phyloP scores from a whole-genome alignment of 495 filamentous ascomycete species.

The Neurospora sp. region DNA sequence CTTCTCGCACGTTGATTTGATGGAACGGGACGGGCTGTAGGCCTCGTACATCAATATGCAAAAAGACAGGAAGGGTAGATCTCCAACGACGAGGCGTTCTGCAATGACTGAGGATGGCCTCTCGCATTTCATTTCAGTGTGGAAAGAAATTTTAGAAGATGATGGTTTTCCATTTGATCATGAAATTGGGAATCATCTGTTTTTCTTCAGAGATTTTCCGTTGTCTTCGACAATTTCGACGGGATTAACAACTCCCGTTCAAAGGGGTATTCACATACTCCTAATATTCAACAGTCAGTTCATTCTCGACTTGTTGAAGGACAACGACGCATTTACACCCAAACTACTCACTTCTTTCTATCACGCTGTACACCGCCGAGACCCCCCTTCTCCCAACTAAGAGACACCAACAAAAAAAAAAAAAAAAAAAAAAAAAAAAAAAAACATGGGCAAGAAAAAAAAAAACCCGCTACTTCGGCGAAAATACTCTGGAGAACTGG shows the following conservation, averaged over 20 bases:
- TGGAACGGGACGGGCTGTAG: background rate
- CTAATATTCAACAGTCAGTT: background rate
- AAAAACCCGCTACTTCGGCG: slow-evolving; percentile 18
- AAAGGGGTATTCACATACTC: background rate
- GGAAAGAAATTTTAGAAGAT: background rate
- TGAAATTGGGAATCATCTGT: too few relatives aligned
- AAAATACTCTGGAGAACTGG: slow-evolving; percentile 21
- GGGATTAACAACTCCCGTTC: background rate
- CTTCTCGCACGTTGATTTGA: background rate
- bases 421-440: background rate
- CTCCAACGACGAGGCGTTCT: background rate
- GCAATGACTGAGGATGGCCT: background rate
- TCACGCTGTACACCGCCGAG: too few relatives aligned
- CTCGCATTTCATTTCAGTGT: background rate
- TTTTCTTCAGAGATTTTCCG: background rate
- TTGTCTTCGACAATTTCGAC: background rate
- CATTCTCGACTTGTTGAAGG: background rate
- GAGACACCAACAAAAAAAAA: too few relatives aligned
- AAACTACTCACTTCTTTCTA: too few relatives aligned
- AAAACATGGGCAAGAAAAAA: background rate
- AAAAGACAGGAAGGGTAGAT: background rate
- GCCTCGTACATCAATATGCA: background rate
- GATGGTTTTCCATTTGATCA: background rate
- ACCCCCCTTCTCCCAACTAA: too few relatives aligned
- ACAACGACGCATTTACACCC: background rate